Base-by-base conservation (phyloP, 2,329 filamentous ascomycete species). In the Diaporthe velutina region DNA sequence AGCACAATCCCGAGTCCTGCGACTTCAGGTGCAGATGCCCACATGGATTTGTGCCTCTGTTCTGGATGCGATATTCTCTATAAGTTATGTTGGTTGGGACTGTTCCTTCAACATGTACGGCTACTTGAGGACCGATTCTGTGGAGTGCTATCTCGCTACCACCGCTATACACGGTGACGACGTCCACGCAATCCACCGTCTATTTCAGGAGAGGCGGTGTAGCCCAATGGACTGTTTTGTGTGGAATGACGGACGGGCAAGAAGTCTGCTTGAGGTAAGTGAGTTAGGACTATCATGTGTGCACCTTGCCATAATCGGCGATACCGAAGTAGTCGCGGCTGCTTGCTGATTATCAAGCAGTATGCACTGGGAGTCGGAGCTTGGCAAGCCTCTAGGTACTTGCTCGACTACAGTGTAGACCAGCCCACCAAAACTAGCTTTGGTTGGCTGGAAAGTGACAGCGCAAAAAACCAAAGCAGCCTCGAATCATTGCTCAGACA, bases 61-160 rank as follows among this genome's bases (percentile, higher is more conserved):
- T 3, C 19, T 45, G 0, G 58, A 64, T 22, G 25, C 25, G 17
- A 17, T 12, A 0, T 22, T 64, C 17, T 64, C 58, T 8, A 8
- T 25, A 33, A 64, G 58, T 33, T 48, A 64, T 13, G 40, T 40
- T 28, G 58, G 58, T 10, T 64, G 58, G 58, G 15, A n/a, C 1
- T 64, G 40, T 22, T 30, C 58, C 4, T 35, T 64, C 10, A 64
- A 13, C 0, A 4, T 64, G 4, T 45, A 30, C 25, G 40, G 38
- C 8, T 0, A 33, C 1, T 2, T 48, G 2, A 0, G 4, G 3
- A 0, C 0, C 2, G 25, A 1, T 2, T 45, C 38, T 3, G 40
- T 22, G 15, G 58, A 13, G 13, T 45, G 10, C 4, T 1, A 8
- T 7, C 15, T 33, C 3, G 10, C 19, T 28, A 0, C 0, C 1